Percentiles rank a stretch among this genome's conserved stretches.
These are phyloP conservation scores for Candida sanyaensis DNA, from an alignment of 1,139 yeast species.

Conservation along the genomic window DNA sequence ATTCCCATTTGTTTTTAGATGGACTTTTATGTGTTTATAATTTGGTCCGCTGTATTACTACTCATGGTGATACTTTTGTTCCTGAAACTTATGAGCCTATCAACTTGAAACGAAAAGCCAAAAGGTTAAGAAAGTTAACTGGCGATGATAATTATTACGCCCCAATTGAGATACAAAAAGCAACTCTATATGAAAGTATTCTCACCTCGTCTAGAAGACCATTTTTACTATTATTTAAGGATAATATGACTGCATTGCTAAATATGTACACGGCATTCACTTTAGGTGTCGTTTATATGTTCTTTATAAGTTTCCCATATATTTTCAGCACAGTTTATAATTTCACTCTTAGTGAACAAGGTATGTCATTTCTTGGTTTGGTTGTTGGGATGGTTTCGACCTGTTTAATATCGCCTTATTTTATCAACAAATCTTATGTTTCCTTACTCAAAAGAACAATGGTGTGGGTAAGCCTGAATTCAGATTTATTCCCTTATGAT, in stretches of 20 bases:
- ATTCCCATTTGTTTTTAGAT: conserved; percentile 37
- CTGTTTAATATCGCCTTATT: conserved; percentile 22
- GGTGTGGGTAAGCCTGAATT: conserved; percentile 38
- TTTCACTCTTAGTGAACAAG: conserved; percentile 38
- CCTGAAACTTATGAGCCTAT: conserved; percentile 55
- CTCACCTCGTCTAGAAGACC: conserved; percentile 53
- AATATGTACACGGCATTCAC: conserved; percentile 65
- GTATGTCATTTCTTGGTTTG: conserved; percentile 56
- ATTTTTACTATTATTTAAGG: conserved; percentile 49
- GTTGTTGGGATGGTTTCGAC: conserved; percentile 46
- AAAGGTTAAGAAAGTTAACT: conserved; percentile 45
- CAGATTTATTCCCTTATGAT: conserved; percentile 36
- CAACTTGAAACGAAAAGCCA: conserved; percentile 47
- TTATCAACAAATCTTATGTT: conserved; percentile 24
- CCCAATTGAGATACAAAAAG: conserved; percentile 41
- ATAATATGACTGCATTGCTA: conserved; percentile 62
- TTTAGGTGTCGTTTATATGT: conserved; percentile 60
- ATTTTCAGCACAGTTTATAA: conserved; percentile 49
- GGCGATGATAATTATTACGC: conserved; percentile 45
- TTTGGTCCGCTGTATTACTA: conserved; percentile 35
- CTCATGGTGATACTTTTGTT: conserved; percentile 33
- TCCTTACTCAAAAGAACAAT: conserved; percentile 25
- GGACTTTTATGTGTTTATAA: conserved; percentile 45
- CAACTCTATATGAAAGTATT: conserved; percentile 28
- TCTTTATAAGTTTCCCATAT: conserved; percentile 64